A percentile compares a stretch with the other conserved stretches of the same genome.
Conservation (phyloP, 1,139 yeast genomes). For the Sugiyamaella xylanicola region DNA sequence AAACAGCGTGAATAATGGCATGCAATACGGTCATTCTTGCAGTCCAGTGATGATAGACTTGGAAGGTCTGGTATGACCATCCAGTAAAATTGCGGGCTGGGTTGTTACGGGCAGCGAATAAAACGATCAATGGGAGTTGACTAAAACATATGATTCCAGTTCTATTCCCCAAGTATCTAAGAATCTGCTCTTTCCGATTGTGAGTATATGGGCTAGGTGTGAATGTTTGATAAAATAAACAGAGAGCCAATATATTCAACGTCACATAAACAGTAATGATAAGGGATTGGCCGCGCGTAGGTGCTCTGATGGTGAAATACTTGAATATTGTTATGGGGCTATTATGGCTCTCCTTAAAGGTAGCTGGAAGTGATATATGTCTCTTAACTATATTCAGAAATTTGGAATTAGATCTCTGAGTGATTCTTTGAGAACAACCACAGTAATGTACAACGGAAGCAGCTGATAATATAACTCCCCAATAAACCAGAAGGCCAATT, state of each 20-base stretch:
- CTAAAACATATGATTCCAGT: constrained; percentile 62
- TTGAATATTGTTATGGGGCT: constrained; percentile 33
- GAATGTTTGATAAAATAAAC: constrained; percentile 26
- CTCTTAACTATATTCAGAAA: constrained; percentile 30
- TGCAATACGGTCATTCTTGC: constrained; percentile 58
- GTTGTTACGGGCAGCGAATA: constrained; percentile 66
- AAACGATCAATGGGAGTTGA: constrained; percentile 55
- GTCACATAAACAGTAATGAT: constrained; percentile 35
- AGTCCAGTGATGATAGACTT: constrained; percentile 64
- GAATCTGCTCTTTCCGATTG: constrained; percentile 35
- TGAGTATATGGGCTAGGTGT: constrained; percentile 32
- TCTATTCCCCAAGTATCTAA: constrained; percentile 55
- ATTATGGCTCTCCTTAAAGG: constrained; percentile 36
- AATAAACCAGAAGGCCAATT: constrained; percentile 26
- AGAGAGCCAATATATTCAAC: constrained; percentile 34
- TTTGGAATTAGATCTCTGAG: not conserved
- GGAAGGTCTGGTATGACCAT: constrained; percentile 65
- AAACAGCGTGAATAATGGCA: constrained; percentile 43
- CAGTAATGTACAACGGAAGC: constrained; percentile 8
- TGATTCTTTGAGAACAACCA: not conserved
- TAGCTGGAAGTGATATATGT: constrained; percentile 40
- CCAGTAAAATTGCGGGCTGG: constrained; percentile 59
- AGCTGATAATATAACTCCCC: constrained; percentile 26
- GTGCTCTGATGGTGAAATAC: constrained; percentile 34
- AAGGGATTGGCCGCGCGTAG: constrained; percentile 40